Evolutionary conservation across 1,284 basidiomycete species (phyloP), one percentile per base, ranked within the genome.

Genomic region (Ustilago shanxiensis): DNA sequence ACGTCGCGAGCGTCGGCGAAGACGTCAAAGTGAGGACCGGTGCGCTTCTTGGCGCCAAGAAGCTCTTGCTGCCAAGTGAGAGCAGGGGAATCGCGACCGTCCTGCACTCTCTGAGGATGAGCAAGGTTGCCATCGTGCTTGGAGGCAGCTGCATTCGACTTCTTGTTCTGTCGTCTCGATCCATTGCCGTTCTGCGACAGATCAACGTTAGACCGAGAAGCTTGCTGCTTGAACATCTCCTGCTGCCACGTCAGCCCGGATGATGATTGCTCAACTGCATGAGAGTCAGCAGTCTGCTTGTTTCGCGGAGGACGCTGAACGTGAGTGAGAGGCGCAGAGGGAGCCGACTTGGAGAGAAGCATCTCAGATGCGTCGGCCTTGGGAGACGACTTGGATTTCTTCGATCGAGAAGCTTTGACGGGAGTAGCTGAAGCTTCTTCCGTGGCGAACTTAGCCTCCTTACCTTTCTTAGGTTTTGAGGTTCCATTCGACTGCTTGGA

Each of bases 61-160:
- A 80, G 66, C 60, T 78, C 79, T 39, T 82, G 80, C 62, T 82
- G 80, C 80, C 80, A 82, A 29, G 79, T 82, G 47, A 80, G 31
- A 18, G 72, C 69, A n/a, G 71, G 67, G 22, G 77, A 75, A 41
- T 69, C 76, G 22, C 60, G 63, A 8, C 69, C 68, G 20, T 64
- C 63, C 52, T 79, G 67, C n/a, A 73, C 63, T 50, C 66, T 64
- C 53, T 76, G 70, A 33, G 71, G 71, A 39, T 71, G 71, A 18
- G 71, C 75, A 9, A 78, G 62, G 58, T 67, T 71, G 39, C 71
- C 75, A 59, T 78, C 71, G 26, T 74, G 76, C 62, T 79, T 76
- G 18, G 54, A 24, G 4, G 65, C 31, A 16, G 64, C 6, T 10
- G 37, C 24, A 18, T 62, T 51, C 37, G 50, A 16, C 47, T 71